These are phyloP conservation scores for Sphaerulina musiva DNA, from an alignment of 2,329 filamentous ascomycete species.

Conservation along the genomic window DNA sequence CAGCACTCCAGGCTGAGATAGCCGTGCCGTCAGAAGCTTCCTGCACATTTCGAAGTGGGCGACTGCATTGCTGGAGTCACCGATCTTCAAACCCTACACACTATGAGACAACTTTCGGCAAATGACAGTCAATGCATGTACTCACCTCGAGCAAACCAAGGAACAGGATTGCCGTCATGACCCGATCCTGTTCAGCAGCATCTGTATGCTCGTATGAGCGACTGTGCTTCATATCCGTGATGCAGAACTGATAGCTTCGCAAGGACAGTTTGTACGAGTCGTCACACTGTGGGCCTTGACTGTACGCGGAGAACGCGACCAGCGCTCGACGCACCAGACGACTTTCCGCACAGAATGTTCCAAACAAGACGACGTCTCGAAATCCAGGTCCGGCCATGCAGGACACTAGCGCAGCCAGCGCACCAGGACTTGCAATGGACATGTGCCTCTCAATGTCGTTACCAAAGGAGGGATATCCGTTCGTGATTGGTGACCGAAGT, in stretches of 20 bases:
- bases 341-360: conserved; percentile 14
- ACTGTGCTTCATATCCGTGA: conserved; percentile 4
- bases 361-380: conserved; percentile 8
- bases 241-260: conserved; percentile 16
- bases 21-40: conserved; percentile 6
- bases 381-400: conserved; percentile 11
- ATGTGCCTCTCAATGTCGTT: conserved; percentile 13
- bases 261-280: conserved; percentile 13
- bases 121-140: not conserved
- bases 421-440: conserved; percentile 5
- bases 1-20: conserved; percentile 1
- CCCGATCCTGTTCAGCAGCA: conserved; percentile 7
- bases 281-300: not conserved
- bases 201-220: not conserved
- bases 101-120: not conserved
- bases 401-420: conserved; percentile 11
- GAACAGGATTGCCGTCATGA: conserved; percentile 11
- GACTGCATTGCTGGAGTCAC: conserved; percentile 14
- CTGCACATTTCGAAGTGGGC: conserved; percentile 19
- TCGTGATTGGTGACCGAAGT: conserved; percentile 8
- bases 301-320: conserved; percentile 17
- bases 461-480: conserved; percentile 17
- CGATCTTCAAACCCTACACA: conserved; percentile 14
- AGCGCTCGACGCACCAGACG: conserved; percentile 16
- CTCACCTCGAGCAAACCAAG: conserved; percentile 16